Conservation (phyloP, 129 eudicot species). For the Flaveria trinervia region DNA sequence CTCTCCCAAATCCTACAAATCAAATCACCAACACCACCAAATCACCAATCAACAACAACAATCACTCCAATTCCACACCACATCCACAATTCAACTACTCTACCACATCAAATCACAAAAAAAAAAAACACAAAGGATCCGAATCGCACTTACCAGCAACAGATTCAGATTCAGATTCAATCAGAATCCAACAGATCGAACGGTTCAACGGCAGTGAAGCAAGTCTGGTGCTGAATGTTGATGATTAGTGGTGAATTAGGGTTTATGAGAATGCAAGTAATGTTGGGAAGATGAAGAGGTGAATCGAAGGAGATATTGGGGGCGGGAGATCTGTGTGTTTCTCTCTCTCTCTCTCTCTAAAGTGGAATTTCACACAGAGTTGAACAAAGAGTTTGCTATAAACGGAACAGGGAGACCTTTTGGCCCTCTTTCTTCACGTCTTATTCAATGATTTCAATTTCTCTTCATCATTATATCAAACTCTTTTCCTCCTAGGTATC, state of each 20-base stretch:
- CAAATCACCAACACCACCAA: slow-evolving; percentile 21
- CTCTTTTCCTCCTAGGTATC: slow-evolving; percentile 25
- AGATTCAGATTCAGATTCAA: slow-evolving; percentile 41
- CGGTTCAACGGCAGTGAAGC: slow-evolving; percentile 15
- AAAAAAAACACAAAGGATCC: slow-evolving; percentile 22
- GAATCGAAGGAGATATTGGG: slow-evolving; percentile 16
- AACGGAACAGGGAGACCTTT: slow-evolving; percentile 14
- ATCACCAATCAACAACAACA: neutral
- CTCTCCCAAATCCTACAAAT: slow-evolving; percentile 38
- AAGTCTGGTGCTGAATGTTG: neutral
- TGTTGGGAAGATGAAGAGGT: slow-evolving; percentile 29
- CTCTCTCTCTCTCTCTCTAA: slow-evolving; percentile 46
- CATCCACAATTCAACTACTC: slow-evolving; percentile 10
- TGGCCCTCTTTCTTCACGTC: slow-evolving; percentile 27
- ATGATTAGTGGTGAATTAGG: slow-evolving; percentile 9
- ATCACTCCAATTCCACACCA: slow-evolving; percentile 10
- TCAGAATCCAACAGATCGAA: slow-evolving; percentile 41
- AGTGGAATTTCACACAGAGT: slow-evolving; percentile 22
- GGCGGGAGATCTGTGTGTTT: slow-evolving; percentile 34
- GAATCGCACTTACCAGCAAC: slow-evolving; percentile 35
- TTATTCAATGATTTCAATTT: slow-evolving; percentile 34
- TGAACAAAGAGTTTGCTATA: neutral
- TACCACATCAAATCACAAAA: slow-evolving; percentile 11
- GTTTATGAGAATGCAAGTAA: slow-evolving; percentile 29
- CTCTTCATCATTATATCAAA: slow-evolving; percentile 26